A percentile compares a stretch with the other conserved stretches of the same genome.
Evolutionary conservation across 495 filamentous ascomycete genomes (phyloP).

Genomic region (Diplogelasinospora grovesii): DNA sequence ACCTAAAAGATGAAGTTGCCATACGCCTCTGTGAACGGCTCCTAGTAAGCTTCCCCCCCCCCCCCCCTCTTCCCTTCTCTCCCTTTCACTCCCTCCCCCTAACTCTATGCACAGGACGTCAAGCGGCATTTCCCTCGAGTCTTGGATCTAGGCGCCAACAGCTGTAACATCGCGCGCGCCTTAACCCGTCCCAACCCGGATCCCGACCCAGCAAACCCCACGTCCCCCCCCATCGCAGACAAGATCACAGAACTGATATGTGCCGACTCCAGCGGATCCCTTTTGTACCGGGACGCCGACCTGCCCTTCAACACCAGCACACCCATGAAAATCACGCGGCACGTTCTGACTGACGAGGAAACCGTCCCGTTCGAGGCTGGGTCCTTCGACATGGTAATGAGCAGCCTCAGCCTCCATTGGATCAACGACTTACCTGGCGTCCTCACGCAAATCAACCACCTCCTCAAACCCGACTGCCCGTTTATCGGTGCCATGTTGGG

Average conservation of each 20-base stretch:
- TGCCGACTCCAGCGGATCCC: constrained; percentile 67
- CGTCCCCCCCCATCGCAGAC: constrained; percentile 56
- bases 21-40: constrained; percentile 78
- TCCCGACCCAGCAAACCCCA: constrained; percentile 38
- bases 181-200: constrained; percentile 64
- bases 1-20: constrained; percentile 88
- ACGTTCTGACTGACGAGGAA: constrained; percentile 64
- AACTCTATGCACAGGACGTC: constrained; percentile 58
- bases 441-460: constrained; percentile 68
- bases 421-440: constrained; percentile 89
- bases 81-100: not conserved
- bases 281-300: constrained; percentile 77
- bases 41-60: constrained; percentile 47
- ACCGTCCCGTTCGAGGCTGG: constrained; percentile 68
- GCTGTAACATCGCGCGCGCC: constrained; percentile 84
- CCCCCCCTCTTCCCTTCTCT: not conserved
- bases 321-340: constrained; percentile 59
- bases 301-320: constrained; percentile 79
- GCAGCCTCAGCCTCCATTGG: constrained; percentile 89
- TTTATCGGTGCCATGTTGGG: constrained; percentile 96
- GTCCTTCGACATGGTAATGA: constrained; percentile 82
- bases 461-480: constrained; percentile 84
- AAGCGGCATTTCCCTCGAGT: constrained; percentile 77
- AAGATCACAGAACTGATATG: constrained; percentile 67
- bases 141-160: constrained; percentile 92